These are phyloP conservation scores for Fraxinus baroniana DNA, from an alignment of 305 asterid genomes.

Conservation along the genomic window DNA sequence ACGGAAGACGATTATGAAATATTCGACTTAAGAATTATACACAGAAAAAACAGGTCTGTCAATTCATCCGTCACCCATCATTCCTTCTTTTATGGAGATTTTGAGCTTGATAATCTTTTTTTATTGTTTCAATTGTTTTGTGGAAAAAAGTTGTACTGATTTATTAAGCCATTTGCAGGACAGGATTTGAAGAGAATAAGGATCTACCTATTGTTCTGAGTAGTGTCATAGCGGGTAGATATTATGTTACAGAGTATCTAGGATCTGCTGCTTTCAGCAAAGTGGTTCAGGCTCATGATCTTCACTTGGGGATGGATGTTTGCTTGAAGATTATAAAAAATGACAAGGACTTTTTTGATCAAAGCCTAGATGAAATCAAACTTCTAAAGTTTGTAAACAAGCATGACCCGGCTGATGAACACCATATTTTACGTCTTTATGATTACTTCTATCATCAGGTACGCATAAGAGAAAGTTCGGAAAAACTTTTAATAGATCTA, in stretches of 20 bases:
- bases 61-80: neutral
- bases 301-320: conserved; percentile 70
- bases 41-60: conserved; percentile 84
- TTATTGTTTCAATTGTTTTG: conserved; percentile 42
- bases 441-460: conserved; percentile 98
- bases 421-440: conserved; percentile 80
- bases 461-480: conserved; percentile 14
- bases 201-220: conserved; percentile 78
- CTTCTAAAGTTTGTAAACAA: conserved; percentile 89
- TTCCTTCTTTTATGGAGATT: conserved; percentile 24
- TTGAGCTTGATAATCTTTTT: conserved; percentile 16
- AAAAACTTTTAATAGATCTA: neutral
- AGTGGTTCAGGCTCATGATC: conserved; percentile 91
- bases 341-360: conserved; percentile 95
- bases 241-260: conserved; percentile 70
- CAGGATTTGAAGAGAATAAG: conserved; percentile 93
- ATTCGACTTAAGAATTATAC: conserved; percentile 74
- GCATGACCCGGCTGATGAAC: conserved; percentile 82
- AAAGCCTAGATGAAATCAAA: conserved; percentile 94
- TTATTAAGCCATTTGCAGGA: conserved; percentile 61
- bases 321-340: conserved; percentile 94
- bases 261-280: conserved; percentile 99
- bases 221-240: conserved; percentile 74
- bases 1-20: conserved; percentile 72
- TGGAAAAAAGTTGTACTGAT: conserved; percentile 50